phyloP scores from a whole-genome alignment of 2,329 filamentous ascomycete genomes.

The Venturia effusa region DNA sequence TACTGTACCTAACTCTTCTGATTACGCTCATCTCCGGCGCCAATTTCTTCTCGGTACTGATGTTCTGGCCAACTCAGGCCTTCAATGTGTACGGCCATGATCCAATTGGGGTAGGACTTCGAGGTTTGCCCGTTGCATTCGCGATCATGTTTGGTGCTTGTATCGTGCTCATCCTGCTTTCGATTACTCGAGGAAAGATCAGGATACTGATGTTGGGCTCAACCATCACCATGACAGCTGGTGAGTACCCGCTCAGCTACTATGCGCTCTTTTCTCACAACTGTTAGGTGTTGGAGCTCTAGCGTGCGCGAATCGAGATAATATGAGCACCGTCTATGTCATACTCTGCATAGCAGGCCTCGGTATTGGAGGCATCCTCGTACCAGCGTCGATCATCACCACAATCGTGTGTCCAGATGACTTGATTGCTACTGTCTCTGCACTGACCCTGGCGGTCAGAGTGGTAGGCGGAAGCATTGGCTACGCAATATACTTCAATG shows the following conservation, averaged over 20 bases:
- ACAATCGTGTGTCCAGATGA: constrained; percentile 21
- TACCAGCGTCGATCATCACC: constrained; percentile 21
- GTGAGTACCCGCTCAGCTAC: not conserved
- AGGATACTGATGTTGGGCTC: constrained; percentile 8
- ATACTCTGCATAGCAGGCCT: constrained; percentile 12
- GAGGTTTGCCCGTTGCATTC: constrained; percentile 50
- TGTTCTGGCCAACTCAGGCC: constrained; percentile 54
- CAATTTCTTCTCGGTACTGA: constrained; percentile 31
- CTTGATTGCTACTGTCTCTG: constrained; percentile 20
- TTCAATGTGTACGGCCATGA: constrained; percentile 54
- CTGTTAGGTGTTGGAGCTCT: constrained; percentile 4
- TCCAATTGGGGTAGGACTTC: constrained; percentile 49
- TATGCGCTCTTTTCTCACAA: not conserved
- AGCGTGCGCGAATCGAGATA: constrained; percentile 6
- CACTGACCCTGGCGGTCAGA: constrained; percentile 21
- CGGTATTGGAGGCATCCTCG: constrained; percentile 18
- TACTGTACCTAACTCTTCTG: constrained; percentile 25
- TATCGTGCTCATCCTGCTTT: constrained; percentile 10
- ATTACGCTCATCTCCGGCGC: constrained; percentile 30
- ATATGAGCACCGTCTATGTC: constrained; percentile 7
- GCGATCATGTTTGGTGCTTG: constrained; percentile 36
- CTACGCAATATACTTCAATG: constrained; percentile 21
- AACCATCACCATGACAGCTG: constrained; percentile 10
- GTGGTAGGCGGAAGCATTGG: constrained; percentile 21
- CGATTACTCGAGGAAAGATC: constrained; percentile 9